Conservation (phyloP, 768 basidiomycete species). For the Antrodiella citrinella region DNA sequence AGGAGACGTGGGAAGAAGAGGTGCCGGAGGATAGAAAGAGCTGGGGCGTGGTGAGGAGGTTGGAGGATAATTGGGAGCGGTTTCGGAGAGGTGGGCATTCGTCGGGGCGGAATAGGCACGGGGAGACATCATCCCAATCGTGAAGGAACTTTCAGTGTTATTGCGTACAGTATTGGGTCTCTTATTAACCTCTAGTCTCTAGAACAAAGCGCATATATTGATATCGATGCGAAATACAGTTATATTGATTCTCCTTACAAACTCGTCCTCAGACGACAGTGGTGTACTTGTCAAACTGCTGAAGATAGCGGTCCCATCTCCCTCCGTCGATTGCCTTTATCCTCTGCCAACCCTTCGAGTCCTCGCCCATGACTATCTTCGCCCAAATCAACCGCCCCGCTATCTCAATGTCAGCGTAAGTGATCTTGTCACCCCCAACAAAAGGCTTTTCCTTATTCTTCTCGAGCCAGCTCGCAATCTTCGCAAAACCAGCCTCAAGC, state of each 20-base stretch:
- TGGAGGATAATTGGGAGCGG: constrained; percentile 65
- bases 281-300: no score
- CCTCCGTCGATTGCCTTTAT: constrained; percentile 9
- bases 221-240: no score
- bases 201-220: no score
- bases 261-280: no score
- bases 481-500: constrained; percentile 25
- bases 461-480: constrained; percentile 9
- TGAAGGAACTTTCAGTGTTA: no score
- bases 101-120: constrained; percentile 8
- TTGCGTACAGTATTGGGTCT: no score
- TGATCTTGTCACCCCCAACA: constrained; percentile 4
- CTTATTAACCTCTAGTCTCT: no score
- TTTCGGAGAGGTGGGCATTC: constrained; percentile 47
- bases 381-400: constrained; percentile 5
- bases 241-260: no score
- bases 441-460: not conserved
- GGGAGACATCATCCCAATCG: no score
- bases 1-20: constrained; percentile 44
- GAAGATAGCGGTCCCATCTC: constrained; percentile 7
- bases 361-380: constrained; percentile 6
- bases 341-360: constrained; percentile 7
- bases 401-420: constrained; percentile 6
- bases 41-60: constrained; percentile 59
- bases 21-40: constrained; percentile 22